phyloP scores from a whole-genome alignment of 208 protist genomes.

The Crithidia bombi region DNA sequence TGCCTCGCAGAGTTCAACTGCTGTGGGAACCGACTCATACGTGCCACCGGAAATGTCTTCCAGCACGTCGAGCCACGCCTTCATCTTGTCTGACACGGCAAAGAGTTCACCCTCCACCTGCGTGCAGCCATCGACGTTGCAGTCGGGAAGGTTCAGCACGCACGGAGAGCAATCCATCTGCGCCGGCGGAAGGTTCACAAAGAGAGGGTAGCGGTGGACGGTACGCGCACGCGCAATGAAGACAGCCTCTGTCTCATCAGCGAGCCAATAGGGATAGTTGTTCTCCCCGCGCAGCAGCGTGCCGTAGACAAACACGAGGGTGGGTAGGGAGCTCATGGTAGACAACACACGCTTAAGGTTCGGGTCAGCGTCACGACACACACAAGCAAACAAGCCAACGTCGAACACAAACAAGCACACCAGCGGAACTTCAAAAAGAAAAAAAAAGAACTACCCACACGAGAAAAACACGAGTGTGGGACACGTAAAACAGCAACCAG shows the following conservation, averaged over 20 bases:
- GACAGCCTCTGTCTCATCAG: conserved; percentile 41
- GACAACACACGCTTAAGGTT: not conserved
- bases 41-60: conserved; percentile 42
- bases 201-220: conserved; percentile 56
- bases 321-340: conserved; percentile 15
- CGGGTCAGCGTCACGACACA: not conserved
- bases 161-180: conserved; percentile 55
- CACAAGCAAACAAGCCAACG: not conserved
- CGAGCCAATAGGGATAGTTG: conserved; percentile 76
- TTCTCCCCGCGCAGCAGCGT: conserved; percentile 73
- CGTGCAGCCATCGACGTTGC: conserved; percentile 23
- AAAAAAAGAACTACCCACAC: conserved; percentile 16
- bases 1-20: conserved; percentile 32
- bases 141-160: conserved; percentile 50
- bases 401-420: not conserved
- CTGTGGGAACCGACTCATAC: conserved; percentile 34
- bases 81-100: conserved; percentile 54
- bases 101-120: conserved; percentile 74
- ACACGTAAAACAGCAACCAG: no score
- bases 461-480: no score
- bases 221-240: conserved; percentile 58
- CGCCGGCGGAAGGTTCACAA: conserved; percentile 55
- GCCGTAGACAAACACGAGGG: conserved; percentile 76
- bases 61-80: conserved; percentile 67
- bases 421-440: no score